phyloP scores from a whole-genome alignment of 495 filamentous ascomycete species.

The Letharia lupina region DNA sequence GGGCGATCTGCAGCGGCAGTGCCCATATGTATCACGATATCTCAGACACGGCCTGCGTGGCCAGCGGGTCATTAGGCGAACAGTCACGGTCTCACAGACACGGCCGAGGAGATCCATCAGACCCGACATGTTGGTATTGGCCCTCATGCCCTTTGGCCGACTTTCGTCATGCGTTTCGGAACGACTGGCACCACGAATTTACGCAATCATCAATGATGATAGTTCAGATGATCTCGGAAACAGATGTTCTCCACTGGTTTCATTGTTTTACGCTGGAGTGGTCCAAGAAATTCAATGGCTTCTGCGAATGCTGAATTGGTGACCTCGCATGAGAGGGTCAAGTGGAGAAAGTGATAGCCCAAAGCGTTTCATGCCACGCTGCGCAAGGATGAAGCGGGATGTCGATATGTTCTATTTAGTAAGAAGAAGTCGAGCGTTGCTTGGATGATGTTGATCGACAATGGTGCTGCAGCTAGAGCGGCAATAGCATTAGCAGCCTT shows the following conservation, averaged over 20 bases:
- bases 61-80: not conserved
- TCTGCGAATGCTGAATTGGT: not conserved
- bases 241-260: not conserved
- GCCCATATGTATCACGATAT: constrained; percentile 3
- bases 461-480: constrained; percentile 1
- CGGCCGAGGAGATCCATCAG: constrained; percentile 1
- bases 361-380: constrained; percentile 6
- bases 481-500: constrained; percentile 1
- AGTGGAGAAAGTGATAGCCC: not conserved
- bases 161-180: not conserved
- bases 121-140: constrained; percentile 1
- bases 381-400: constrained; percentile 3
- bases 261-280: not conserved
- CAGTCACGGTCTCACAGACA: not conserved
- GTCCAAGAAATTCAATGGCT: not conserved
- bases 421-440: not conserved
- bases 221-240: not conserved
- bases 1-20: not conserved
- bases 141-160: not conserved
- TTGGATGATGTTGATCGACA: constrained; percentile 1
- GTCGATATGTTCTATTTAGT: not conserved
- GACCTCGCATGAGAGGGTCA: not conserved
- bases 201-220: not conserved
- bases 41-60: constrained; percentile 1
- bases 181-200: not conserved